Base-by-base conservation (phyloP, 2,329 filamentous ascomycete species). In the Cladophialophora chaetospira region DNA sequence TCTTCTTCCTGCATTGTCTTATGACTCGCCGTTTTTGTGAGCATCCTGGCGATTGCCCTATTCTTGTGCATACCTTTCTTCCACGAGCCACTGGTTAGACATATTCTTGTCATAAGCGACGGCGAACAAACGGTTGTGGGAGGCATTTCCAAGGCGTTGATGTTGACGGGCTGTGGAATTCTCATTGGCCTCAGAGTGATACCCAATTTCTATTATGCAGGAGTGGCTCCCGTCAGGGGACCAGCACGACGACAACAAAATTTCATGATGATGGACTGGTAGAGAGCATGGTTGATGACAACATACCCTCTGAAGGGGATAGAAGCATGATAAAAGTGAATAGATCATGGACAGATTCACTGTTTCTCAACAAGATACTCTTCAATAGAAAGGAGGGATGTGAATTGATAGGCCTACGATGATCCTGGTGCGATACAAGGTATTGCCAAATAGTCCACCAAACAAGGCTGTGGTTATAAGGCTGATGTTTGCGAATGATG, bases 71-170 rank as follows among this genome's bases (percentile, higher is more conserved):
- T 58, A 48, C 42, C 42, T 44, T 50, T 50, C 13, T 35, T 57
- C 33, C 26, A 57, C 31, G 46, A 49, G 28, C 55, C 26, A 19
- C 29, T 23, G 23, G 36, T 60, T 60, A 53, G 49, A 49, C 35
- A 10, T 29, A 35, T 46, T 23, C 23, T 13, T 35, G 28, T 57
- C 42, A 57, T 57, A 28, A 49, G 45, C 53, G 47, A 49, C 36
- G 42, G 57, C 46, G 47, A 50, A 25, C 43, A 50, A 26, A 29
- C 15, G 19, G 42, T 42, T 45, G 85, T 86, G 48, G 82, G 77
- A 17, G 86, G 83, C 1, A 84, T 73, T 42, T 76, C 75, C 65
- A 84, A 84, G 9, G 81, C 82, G 69, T 84, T 82, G 55, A 85
- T 74, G 53, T 86, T 82, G 65, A 85, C 83, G 48, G 97, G 79